These are phyloP conservation scores for Haplosporangium sp. DNA, from an alignment of 371 early-diverging fungal genomes.

Conservation along the genomic window DNA sequence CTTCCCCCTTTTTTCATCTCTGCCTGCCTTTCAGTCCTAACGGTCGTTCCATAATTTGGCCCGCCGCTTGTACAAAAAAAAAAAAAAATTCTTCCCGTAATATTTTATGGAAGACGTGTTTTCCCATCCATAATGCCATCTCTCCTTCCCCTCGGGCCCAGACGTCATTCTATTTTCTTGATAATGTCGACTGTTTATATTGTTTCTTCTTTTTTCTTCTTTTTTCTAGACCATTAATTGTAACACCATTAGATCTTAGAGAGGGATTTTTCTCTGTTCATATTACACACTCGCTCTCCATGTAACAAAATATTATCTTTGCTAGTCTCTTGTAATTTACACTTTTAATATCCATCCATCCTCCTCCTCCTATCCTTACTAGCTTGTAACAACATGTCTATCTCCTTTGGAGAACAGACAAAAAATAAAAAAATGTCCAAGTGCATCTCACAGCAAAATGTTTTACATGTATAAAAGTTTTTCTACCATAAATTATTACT, in stretches of 20 bases:
- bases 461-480: too few species aligned
- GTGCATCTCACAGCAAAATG: too few species aligned
- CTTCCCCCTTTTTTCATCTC: neutral
- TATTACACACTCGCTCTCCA: neutral
- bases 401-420: neutral
- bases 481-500: too few species aligned
- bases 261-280: neutral
- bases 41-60: neutral
- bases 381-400: conserved; percentile 3
- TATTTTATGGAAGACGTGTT: neutral
- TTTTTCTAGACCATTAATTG: neutral
- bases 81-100: neutral
- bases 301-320: neutral
- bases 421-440: too few species aligned
- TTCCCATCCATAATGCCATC: too few species aligned
- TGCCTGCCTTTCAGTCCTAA: neutral
- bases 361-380: neutral
- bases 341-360: neutral
- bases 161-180: too few species aligned
- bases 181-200: too few species aligned
- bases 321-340: conserved; percentile 3
- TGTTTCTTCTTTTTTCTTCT: neutral
- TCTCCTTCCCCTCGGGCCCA: neutral
- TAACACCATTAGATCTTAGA: neutral
- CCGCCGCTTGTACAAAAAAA: neutral